phyloP scores from a whole-genome alignment of 225 moss, liverwort and hornwort genomes.

The Physcomitrium patens region DNA sequence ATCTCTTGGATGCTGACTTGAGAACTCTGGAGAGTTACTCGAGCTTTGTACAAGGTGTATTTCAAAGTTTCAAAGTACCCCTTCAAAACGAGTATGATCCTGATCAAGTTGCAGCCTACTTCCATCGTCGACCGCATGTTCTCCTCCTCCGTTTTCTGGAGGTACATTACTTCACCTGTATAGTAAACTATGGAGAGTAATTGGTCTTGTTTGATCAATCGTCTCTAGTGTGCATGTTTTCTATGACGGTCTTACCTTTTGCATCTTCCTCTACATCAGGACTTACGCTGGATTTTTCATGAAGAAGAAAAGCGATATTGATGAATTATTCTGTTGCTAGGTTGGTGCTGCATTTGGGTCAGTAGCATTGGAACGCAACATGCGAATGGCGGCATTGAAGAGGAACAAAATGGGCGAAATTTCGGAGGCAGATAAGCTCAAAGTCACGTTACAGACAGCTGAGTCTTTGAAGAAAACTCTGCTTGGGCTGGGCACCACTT shows the following conservation, averaged over 20 bases:
- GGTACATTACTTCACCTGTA: slow-evolving; percentile 45
- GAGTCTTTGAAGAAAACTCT: slow-evolving; percentile 74
- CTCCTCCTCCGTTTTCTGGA: slow-evolving; percentile 78
- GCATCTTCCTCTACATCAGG: too few relatives aligned
- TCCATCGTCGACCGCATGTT: slow-evolving; percentile 82
- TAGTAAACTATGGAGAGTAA: neutral
- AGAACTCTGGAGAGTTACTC: slow-evolving; percentile 62
- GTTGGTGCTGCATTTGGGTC: slow-evolving; percentile 80
- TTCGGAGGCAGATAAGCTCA: slow-evolving; percentile 47
- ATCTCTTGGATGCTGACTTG: slow-evolving; percentile 78
- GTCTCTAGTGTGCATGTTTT: neutral
- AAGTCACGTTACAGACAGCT: slow-evolving; percentile 62
- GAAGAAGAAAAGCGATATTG: slow-evolving; percentile 9
- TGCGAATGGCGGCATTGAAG: slow-evolving; percentile 49
- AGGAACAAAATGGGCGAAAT: slow-evolving; percentile 37
- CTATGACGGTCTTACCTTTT: neutral
- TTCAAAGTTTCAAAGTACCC: slow-evolving; percentile 71
- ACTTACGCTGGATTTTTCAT: neutral
- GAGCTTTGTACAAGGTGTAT: slow-evolving; percentile 49
- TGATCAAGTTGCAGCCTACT: slow-evolving; percentile 82
- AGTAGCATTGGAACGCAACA: slow-evolving; percentile 55
- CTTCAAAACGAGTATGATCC: slow-evolving; percentile 74
- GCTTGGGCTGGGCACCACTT: slow-evolving; percentile 88
- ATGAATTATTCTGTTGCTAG: slow-evolving; percentile 45
- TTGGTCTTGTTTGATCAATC: neutral